Conservation (phyloP, 164 flowering plant genomes). For the Protea cynaroides region DNA sequence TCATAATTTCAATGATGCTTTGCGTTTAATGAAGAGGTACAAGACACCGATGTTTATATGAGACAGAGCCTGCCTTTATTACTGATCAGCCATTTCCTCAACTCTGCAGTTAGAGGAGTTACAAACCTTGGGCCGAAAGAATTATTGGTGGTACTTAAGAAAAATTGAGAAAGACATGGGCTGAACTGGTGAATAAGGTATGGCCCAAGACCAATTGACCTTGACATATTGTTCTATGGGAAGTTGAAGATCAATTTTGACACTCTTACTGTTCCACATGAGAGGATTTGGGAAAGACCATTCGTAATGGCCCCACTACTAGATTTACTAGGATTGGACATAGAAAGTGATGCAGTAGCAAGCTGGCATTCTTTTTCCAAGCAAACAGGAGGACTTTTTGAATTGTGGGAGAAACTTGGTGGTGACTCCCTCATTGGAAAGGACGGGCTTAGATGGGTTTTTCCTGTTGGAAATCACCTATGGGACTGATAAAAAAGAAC, state of each 20-base stretch:
- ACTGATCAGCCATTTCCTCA: slow-evolving; percentile 93
- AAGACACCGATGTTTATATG: slow-evolving; percentile 82
- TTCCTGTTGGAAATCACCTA: slow-evolving; percentile 61
- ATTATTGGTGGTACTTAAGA: slow-evolving; percentile 56
- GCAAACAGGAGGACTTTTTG: slow-evolving; percentile 49
- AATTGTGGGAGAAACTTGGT: slow-evolving; percentile 75
- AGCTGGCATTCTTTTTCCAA: slow-evolving; percentile 73
- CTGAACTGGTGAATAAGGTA: slow-evolving; percentile 70
- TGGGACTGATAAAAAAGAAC: slow-evolving; percentile 83
- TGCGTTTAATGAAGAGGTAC: slow-evolving; percentile 52
- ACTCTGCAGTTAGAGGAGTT: slow-evolving; percentile 79
- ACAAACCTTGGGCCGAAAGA: slow-evolving; percentile 81
- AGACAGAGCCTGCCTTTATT: slow-evolving; percentile 88
- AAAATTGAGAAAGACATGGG: slow-evolving; percentile 82
- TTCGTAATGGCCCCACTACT: slow-evolving; percentile 89
- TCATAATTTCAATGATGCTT: slow-evolving; percentile 70
- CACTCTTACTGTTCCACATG: slow-evolving; percentile 73
- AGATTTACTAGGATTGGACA: slow-evolving; percentile 68
- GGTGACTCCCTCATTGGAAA: slow-evolving; percentile 71
- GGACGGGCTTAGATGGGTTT: slow-evolving; percentile 70
- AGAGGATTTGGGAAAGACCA: slow-evolving; percentile 92
- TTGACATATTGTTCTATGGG: slow-evolving; percentile 88
- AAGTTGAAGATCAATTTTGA: slow-evolving; percentile 58
- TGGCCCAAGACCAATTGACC: slow-evolving; percentile 94
- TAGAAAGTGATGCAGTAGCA: slow-evolving; percentile 53